A percentile compares a stretch with the other conserved stretches of the same genome.
Evolutionary conservation across 768 basidiomycete genomes (phyloP).

Genomic region (Lactarius psammicola): DNA sequence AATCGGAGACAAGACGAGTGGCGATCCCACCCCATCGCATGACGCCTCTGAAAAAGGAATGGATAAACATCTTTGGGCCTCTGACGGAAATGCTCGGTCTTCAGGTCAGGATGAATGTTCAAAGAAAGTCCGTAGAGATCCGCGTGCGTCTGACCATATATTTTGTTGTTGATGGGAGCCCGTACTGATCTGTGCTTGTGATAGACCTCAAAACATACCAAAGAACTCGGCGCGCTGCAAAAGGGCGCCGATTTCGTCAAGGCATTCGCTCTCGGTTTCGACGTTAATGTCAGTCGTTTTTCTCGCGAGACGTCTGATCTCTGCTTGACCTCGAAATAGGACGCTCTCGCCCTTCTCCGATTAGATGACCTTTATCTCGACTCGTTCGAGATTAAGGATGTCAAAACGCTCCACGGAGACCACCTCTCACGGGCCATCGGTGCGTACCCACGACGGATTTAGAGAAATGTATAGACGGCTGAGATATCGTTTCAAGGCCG

Average conservation of each 20-base stretch:
- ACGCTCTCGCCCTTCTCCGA: constrained; percentile 91
- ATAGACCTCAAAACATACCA: constrained; percentile 92
- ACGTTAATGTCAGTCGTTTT: constrained; percentile 72
- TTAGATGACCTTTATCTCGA: constrained; percentile 97
- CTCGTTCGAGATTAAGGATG: constrained; percentile 98
- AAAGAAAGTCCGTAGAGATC: constrained; percentile 85
- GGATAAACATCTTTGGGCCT: constrained; percentile 93
- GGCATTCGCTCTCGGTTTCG: constrained; percentile 92
- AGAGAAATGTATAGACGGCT: neutral
- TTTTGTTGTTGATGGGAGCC: neutral
- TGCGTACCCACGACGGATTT: constrained; percentile 32
- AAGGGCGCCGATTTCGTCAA: constrained; percentile 98
- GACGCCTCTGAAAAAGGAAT: constrained; percentile 95
- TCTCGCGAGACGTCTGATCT: neutral
- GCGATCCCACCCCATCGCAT: constrained; percentile 95
- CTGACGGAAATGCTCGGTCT: constrained; percentile 92
- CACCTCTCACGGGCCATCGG: constrained; percentile 98
- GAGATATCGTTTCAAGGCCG: constrained; percentile 55
- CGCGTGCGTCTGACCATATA: constrained; percentile 57
- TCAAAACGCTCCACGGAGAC: constrained; percentile 96
- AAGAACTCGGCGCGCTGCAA: constrained; percentile 89
- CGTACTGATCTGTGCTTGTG: constrained; percentile 31
- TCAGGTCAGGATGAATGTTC: constrained; percentile 97
- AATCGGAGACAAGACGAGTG: constrained; percentile 85
- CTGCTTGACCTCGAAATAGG: constrained; percentile 47